Evolutionary conservation across 2,329 filamentous ascomycete species (phyloP), one percentile per base, ranked within the genome.

Genomic region (Trichophyton verrucosum): DNA sequence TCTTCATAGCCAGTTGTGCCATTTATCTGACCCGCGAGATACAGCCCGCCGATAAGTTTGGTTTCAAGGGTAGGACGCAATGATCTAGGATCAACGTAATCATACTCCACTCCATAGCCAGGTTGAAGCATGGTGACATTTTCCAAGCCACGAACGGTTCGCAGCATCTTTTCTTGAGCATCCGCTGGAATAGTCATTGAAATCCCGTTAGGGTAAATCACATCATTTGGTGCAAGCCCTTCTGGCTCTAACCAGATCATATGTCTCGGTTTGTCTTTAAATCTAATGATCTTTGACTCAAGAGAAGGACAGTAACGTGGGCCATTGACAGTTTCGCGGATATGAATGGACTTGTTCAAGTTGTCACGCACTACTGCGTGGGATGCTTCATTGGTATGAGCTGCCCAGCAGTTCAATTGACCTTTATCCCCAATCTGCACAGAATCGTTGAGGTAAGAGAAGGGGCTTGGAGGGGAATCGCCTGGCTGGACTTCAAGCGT

Each of bases 1-100:
- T 99, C 94, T 76, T 99, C 94, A 72, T 99, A 99, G 2, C 94
- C 94, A 0, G 94, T 99, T 0, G 94, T 99, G 53, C 94, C 94
- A 73, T 99, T 99, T 73, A 99, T 96, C 72, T 99, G 94, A 3
- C 94, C 94, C 0, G 94, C 94, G 36, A 99, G 81, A 75, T 88
- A 99, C 11, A 99, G 82, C 0, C 94, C 94, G 6, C 79, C 79
- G 64, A 99, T 96, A 22, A 87, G 81, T 74, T 97, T 99, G 1
- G 94, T 97, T 74, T 99, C 94, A 6, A 99, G 82, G 0, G 91
- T 94, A n/a, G 88, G 84, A 65, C 86, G 87, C 2, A 99, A 80
- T 66, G 88, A 87, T 59, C 94, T 86, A 17, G 94, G 94, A 70
- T 99, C 94, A 17, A 99, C 89, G 72, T 99, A 99, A 76, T 97